Conservation (phyloP, 805 yeast genomes). For the Lipomyces orientalis region DNA sequence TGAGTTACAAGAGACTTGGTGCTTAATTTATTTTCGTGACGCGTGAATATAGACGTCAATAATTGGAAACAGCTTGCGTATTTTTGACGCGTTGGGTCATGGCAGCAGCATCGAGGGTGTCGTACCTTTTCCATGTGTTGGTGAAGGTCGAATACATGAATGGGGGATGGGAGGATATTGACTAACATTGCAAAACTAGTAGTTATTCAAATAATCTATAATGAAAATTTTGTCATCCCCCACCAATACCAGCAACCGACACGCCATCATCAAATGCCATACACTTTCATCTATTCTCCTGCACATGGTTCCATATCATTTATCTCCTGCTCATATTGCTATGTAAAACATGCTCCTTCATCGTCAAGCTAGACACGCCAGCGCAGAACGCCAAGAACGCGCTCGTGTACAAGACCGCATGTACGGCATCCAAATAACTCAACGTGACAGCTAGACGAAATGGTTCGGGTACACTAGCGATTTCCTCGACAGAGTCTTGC, state of each 20-base stretch:
- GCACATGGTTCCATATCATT: too few species aligned
- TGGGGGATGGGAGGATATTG: too few species aligned
- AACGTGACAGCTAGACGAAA: slow-evolving; percentile 12
- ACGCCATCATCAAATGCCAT: not conserved
- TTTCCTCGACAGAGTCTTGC: slow-evolving; percentile 27
- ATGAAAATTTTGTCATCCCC: not conserved
- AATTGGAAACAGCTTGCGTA: too few species aligned
- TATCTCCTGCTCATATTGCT: slow-evolving; percentile 18
- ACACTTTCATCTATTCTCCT: not conserved
- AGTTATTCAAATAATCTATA: not conserved
- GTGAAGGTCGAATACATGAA: too few species aligned
- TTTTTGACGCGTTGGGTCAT: too few species aligned
- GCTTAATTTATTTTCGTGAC: too few species aligned
- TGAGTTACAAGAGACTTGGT: too few species aligned
- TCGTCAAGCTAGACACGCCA: slow-evolving; percentile 22
- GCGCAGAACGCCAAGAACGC: slow-evolving; percentile 23
- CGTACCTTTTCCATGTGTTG: too few species aligned
- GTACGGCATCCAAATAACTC: slow-evolving; percentile 30
- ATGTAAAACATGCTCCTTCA: slow-evolving; percentile 34
- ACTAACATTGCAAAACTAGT: too few species aligned
- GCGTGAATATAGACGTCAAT: too few species aligned
- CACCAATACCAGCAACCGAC: not conserved
- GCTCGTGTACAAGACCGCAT: slow-evolving; percentile 29
- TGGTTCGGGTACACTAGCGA: slow-evolving; percentile 20
- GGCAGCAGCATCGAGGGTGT: too few species aligned